These are phyloP conservation scores for Taphrina wiesneri DNA, from an alignment of 1,139 yeast genomes.

Conservation along the genomic window DNA sequence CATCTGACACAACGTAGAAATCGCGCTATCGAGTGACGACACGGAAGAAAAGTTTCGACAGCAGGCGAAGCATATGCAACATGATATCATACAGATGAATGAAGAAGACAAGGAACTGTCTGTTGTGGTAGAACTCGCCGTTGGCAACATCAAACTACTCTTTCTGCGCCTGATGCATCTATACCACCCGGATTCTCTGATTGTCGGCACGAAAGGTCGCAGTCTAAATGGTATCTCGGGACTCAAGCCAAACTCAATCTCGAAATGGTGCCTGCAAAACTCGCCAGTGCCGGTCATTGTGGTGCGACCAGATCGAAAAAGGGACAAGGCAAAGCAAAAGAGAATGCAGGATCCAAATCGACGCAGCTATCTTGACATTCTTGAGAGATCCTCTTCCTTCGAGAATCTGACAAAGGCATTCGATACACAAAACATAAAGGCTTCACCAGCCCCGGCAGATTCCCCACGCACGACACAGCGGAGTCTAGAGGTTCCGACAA, in stretches of 20 bases:
- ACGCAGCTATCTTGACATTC: conserved; percentile 41
- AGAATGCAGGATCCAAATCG: conserved; percentile 46
- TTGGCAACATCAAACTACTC: conserved; percentile 62
- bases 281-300: conserved; percentile 69
- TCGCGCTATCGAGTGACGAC: conserved; percentile 39
- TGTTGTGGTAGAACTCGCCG: conserved; percentile 59
- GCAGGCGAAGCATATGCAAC: conserved; percentile 48
- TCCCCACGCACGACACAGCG: not conserved
- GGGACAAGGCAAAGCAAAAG: conserved; percentile 45
- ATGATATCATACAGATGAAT: conserved; percentile 54
- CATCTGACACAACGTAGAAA: not conserved
- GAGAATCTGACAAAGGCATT: conserved; percentile 15
- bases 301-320: conserved; percentile 59
- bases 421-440: not conserved
- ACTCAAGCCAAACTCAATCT: conserved; percentile 51
- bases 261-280: conserved; percentile 65
- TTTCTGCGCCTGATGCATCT: conserved; percentile 58
- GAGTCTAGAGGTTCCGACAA: not conserved
- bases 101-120: conserved; percentile 52
- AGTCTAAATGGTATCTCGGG: conserved; percentile 53
- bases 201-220: conserved; percentile 60
- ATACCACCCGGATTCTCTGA: conserved; percentile 64
- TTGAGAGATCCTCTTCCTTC: conserved; percentile 38
- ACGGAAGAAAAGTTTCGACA: conserved; percentile 46
- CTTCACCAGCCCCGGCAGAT: not conserved